Base-by-base conservation (phyloP, 148 eudicot genomes). In the Camellia lanceoleosa region DNA sequence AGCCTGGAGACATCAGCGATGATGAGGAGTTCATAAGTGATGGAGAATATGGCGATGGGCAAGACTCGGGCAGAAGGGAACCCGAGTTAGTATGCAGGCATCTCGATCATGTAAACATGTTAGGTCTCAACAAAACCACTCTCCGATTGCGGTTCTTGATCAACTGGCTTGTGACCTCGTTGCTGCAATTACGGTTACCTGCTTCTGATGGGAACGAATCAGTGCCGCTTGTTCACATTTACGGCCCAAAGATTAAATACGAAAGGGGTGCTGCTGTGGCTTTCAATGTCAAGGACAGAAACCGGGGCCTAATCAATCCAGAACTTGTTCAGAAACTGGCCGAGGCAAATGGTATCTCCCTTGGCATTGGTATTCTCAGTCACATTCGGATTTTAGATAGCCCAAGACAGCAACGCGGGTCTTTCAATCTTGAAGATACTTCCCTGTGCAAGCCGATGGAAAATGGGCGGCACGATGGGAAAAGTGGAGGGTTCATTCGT, bases 261-360 rank as follows among this genome's bases (percentile, higher is more conserved):
- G 99, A 96, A 87, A 86, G 99, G 78, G 99, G 99, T 30, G 99
- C 95, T 23, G 89, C 99, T 2, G 98, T 96, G 80, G 98, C 99
- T 13, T 96, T 96, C 79, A 96, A 92, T 68, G 88, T 96, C 74
- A 91, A 90, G 82, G 91, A 90, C 79, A 86, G 85, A 79, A 89
- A 83, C 71, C 78, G 83, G 67, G 97, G 97, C 65, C 78, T 93
- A 38, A 81, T 96, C 1, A 92, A 85, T 73, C 99, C 99, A 0
- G 98, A 96, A 73, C 72, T 90, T 2, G 97, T 93, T 80, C 97
- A 91, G 78, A 96, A 89, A 76, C 85, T 93, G 60, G 99, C 92
- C 14, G 99, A 96, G 89, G 86, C 87, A 43, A 84, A 88, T 66
- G 97, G 95, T 9, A 87, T 96, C 52, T 89, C 89, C 38, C 91